Base-by-base conservation (phyloP, 225 moss, liverwort and hornwort genomes). In the Bryoerythrophyllum caledonicum region DNA sequence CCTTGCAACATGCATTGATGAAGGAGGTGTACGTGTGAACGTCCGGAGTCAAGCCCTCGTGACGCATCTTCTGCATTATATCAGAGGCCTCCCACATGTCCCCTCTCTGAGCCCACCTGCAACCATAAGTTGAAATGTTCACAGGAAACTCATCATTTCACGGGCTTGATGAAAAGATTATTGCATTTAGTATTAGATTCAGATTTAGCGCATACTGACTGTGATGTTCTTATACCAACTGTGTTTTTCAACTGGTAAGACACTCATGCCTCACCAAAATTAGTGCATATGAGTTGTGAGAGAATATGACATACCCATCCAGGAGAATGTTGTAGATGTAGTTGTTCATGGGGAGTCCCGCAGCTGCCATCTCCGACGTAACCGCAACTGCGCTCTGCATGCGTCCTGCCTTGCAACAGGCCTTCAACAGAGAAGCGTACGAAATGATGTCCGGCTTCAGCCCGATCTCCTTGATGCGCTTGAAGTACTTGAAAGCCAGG, bases 61-160 rank as follows among this genome's bases (percentile, higher is more conserved):
- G 89, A 72, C 87, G 89, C 91, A 93, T 93, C 64, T 86, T 86
- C 59, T 93, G 89, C 91, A 93, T 86, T 27, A 93, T 84, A 76
- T 93, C 91, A 60, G 86, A 87, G 44, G 93, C 93, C 76, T 93
- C 93, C 93, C 93, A 93, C 79, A 91, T 86, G 67, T 93, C 93
- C 34, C 93, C 93, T 78, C 93, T 86, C 75, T 93, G 89, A 58
- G 93, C 93, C 93, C 93, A 93, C 74, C 93, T 93, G 89, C 57
- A 79, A 59, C 19, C 76, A 64, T 28, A 49, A n/a, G n/a, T n/a
- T n/a, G n/a, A 67, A 55, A 25, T 12, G 11, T 40, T 69, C 54
- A 52, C 11, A 37, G 67, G 54, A 37, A 57, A 60, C 19, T 49
- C 48, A 19, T 49, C 1, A 49, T 6, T 49, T 49, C 19, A 49